Base-by-base conservation (phyloP, 2,329 filamentous ascomycete genomes). In the Mycocentrospora acerina region DNA sequence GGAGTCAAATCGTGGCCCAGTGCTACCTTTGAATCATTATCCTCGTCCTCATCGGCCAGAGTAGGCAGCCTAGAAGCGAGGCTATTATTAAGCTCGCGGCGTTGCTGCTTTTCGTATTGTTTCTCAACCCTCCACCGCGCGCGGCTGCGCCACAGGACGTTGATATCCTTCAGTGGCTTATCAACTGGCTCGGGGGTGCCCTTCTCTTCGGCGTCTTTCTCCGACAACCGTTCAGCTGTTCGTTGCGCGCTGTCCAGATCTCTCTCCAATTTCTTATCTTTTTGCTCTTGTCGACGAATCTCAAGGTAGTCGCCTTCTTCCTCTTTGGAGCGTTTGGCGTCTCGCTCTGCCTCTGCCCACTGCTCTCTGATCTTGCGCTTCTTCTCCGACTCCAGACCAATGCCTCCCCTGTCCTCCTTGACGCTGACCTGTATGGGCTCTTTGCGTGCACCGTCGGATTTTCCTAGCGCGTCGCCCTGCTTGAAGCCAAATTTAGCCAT, bases 401-500 rank as follows among this genome's bases (percentile, higher is more conserved):
- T 89, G 2, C 91, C 93, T 12, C 82, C 84, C 3, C 86, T 78
- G 56, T 86, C 86, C 35, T 90, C 86, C 64, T 93, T 94, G 59
- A 94, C 70, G 41, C 77, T 76, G 32, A 95, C 74, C 24, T 80
- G 75, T 41, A 98, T 81, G 0, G 93, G 93, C 63, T 94, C 88
- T 3, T 80, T 74, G 26, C 77, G 69, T 4, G 71, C 71, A 32
- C 70, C 55, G 38, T 62, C 70, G n/a, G 75, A 72, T 53, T 79
- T 81, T 1, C 93, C 93, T 3, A 97, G 73, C 0, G 82, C 78
- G 24, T 81, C 82, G 16, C 90, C 90, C 14, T 80, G 74, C 41
- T 82, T 85, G 71, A 94, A 98, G 1, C 93, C 93, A 77, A 98
- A 88, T 68, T 88, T 91, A 15, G 88, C 85, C 90, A 98, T 95